phyloP scores from a whole-genome alignment of 768 basidiomycete species.

The Naematelia aurantialba region DNA sequence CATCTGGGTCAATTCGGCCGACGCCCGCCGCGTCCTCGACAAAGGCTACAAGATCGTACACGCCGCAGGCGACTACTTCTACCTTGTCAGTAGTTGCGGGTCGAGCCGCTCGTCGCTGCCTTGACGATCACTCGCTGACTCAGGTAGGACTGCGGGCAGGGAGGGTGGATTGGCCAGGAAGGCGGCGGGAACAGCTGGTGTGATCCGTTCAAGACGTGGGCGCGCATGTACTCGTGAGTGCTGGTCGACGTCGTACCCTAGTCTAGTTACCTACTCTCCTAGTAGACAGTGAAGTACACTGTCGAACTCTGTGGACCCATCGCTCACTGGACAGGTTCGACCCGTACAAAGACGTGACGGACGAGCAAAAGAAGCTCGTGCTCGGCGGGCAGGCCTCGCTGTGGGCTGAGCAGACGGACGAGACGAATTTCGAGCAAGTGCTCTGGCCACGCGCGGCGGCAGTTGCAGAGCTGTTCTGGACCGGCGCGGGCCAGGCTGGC shows the following conservation, averaged over 20 bases:
- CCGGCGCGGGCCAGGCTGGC: conserved; percentile 50
- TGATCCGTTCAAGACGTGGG: conserved; percentile 77
- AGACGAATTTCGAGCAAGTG: conserved; percentile 65
- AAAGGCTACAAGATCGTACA: conserved; percentile 66
- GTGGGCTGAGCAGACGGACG: conserved; percentile 60
- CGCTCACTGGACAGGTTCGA: conserved; percentile 59
- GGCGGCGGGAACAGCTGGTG: conserved; percentile 57
- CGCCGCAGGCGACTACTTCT: conserved; percentile 71
- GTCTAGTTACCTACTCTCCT: too few species aligned
- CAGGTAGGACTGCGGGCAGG: conserved; percentile 63
- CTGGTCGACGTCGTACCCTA: too few species aligned
- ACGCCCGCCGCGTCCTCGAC: conserved; percentile 61
- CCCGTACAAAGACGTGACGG: conserved; percentile 60
- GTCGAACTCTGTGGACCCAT: not conserved
- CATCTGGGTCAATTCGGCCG: conserved; percentile 68
- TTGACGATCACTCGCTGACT: not conserved
- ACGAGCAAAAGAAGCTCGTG: conserved; percentile 57
- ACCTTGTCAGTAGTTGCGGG: conserved; percentile 61
- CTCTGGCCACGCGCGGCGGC: conserved; percentile 71
- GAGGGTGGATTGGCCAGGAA: conserved; percentile 63
- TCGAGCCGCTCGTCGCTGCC: not conserved
- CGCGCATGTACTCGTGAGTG: conserved; percentile 55
- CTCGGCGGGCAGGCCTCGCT: conserved; percentile 72
- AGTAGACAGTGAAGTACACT: too few species aligned
- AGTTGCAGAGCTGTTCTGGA: conserved; percentile 75